These are phyloP conservation scores for Anthoceros angustus DNA, from an alignment of 225 moss, liverwort and hornwort species.

Conservation along the genomic window DNA sequence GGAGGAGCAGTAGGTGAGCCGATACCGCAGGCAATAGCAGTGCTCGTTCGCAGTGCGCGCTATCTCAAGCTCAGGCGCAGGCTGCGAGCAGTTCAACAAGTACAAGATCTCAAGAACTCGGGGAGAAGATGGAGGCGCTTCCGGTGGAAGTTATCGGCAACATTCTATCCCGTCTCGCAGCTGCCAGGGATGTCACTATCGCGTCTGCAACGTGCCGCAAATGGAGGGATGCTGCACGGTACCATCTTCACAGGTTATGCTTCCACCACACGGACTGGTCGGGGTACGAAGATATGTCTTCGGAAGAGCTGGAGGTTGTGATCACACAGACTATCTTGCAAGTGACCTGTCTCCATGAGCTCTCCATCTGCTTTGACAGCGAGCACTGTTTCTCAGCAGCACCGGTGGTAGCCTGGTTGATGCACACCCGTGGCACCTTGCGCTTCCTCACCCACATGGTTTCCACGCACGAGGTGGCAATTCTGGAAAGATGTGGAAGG, in stretches of 20 bases:
- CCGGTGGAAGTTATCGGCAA: slow-evolving; percentile 70
- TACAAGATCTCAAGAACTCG: background rate
- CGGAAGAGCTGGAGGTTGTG: slow-evolving; percentile 47
- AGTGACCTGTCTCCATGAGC: slow-evolving; percentile 45
- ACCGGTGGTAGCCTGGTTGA: slow-evolving; percentile 62
- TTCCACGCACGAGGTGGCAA: slow-evolving; percentile 42
- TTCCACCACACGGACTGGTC: slow-evolving; percentile 46
- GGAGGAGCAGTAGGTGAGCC: too few relatives aligned
- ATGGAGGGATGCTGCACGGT: slow-evolving; percentile 60
- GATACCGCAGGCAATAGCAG: too few relatives aligned
- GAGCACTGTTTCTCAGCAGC: slow-evolving; percentile 42
- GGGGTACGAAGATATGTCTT: slow-evolving; percentile 23
- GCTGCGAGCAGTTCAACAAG: too few relatives aligned
- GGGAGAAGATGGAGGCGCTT: slow-evolving; percentile 43
- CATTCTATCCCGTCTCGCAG: slow-evolving; percentile 60
- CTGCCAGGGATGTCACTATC: slow-evolving; percentile 57
- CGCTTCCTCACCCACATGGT: slow-evolving; percentile 51
- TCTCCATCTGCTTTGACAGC: slow-evolving; percentile 39
- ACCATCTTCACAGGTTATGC: slow-evolving; percentile 48
- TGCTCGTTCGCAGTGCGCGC: too few relatives aligned
- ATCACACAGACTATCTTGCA: slow-evolving; percentile 60
- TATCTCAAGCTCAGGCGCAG: too few relatives aligned
- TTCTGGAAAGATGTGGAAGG: slow-evolving; percentile 53
- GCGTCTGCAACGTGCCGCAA: slow-evolving; percentile 61
- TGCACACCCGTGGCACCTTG: slow-evolving; percentile 63